Evolutionary conservation across 78 protist species (phyloP).

Genomic region (Planoprotostelium fungivorum): DNA sequence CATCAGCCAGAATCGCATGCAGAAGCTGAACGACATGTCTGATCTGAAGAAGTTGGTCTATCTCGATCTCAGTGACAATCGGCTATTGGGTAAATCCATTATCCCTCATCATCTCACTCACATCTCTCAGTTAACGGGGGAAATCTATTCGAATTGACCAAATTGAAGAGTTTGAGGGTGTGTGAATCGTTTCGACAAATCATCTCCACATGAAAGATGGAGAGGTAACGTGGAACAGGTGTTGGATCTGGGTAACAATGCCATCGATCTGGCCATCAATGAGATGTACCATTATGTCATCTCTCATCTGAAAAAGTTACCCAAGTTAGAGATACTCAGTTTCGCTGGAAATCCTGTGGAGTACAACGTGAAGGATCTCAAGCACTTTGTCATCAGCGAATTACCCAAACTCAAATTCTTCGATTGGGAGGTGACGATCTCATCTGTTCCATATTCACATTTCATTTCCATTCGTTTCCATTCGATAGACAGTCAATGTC

Average conservation of each 20-base stretch:
- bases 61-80: constrained; percentile 7
- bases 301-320: neutral
- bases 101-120: neutral
- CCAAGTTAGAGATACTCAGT: neutral
- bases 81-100: neutral
- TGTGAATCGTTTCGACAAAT: neutral
- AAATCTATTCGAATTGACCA: neutral
- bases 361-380: neutral
- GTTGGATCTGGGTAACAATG: constrained; percentile 3
- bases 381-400: neutral
- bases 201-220: no score
- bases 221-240: neutral
- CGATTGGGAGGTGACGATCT: constrained; percentile 15
- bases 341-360: constrained; percentile 15
- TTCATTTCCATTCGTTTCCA: neutral
- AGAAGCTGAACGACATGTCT: constrained; percentile 8
- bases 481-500: neutral
- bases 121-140: neutral
- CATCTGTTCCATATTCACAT: neutral
- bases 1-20: constrained; percentile 6
- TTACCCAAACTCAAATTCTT: constrained; percentile 10
- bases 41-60: constrained; percentile 6
- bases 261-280: neutral
- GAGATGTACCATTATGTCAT: constrained; percentile 8
- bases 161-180: neutral